phyloP scores from a whole-genome alignment of 768 basidiomycete genomes.

The Sarcodon aspratus region DNA sequence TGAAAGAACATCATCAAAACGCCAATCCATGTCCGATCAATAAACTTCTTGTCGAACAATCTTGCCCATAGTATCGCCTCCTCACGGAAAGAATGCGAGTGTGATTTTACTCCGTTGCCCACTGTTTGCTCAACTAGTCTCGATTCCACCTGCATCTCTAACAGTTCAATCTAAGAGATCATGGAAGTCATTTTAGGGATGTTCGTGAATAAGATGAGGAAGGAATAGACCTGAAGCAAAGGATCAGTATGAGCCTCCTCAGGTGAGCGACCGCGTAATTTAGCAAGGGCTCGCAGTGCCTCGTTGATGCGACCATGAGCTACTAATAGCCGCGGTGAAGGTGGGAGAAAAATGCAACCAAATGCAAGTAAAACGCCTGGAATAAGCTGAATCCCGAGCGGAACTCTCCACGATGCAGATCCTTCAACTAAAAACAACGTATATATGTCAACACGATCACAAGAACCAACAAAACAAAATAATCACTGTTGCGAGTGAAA shows the following conservation, averaged over 20 bases:
- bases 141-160: constrained; percentile 67
- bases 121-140: constrained; percentile 33
- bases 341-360: constrained; percentile 48
- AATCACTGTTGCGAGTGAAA: constrained; percentile 50
- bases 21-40: constrained; percentile 56
- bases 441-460: not conserved
- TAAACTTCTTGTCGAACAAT: constrained; percentile 42
- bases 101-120: not conserved
- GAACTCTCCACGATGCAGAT: constrained; percentile 67
- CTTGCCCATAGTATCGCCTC: constrained; percentile 42
- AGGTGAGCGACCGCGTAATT: constrained; percentile 34
- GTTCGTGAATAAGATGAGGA: not conserved
- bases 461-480: not conserved
- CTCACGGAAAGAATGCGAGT: constrained; percentile 7
- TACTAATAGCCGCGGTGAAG: constrained; percentile 51
- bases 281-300: constrained; percentile 45
- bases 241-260: constrained; percentile 40
- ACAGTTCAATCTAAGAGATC: constrained; percentile 44
- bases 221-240: constrained; percentile 30
- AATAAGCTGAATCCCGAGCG: constrained; percentile 58
- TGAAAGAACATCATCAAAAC: constrained; percentile 76
- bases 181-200: not conserved
- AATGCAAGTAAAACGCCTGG: constrained; percentile 57
- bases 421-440: constrained; percentile 31
- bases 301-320: constrained; percentile 43